These are phyloP conservation scores for Datisca glomerata DNA, from an alignment of 306 rosid genomes.

Conservation along the genomic window DNA sequence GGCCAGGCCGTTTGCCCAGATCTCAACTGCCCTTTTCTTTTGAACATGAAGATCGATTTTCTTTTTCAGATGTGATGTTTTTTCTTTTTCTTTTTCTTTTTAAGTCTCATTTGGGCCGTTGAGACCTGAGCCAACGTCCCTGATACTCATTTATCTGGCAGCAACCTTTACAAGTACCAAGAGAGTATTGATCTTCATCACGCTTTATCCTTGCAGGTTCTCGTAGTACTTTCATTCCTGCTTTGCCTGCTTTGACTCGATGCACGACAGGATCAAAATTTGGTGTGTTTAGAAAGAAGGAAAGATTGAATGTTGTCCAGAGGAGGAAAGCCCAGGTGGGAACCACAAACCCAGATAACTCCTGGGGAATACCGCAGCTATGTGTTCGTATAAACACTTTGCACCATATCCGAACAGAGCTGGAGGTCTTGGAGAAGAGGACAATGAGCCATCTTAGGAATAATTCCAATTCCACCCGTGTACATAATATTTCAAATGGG, in stretches of 20 bases:
- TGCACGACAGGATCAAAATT: slow-evolving; percentile 64
- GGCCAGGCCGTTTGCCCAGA: too few relatives aligned
- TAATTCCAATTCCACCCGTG: slow-evolving; percentile 23
- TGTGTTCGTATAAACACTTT: slow-evolving; percentile 75
- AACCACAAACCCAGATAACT: slow-evolving; percentile 32
- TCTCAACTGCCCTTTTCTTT: too few relatives aligned
- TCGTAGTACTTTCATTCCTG: slow-evolving; percentile 46
- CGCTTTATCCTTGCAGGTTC: slow-evolving; percentile 41
- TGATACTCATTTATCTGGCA: too few relatives aligned
- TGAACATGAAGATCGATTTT: too few relatives aligned
- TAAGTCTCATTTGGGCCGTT: too few relatives aligned
- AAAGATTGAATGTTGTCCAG: slow-evolving; percentile 37
- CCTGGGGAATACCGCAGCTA: slow-evolving; percentile 50
- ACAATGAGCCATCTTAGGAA: slow-evolving; percentile 45
- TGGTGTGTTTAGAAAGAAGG: slow-evolving; percentile 69
- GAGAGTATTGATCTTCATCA: background rate
- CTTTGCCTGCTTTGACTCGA: slow-evolving; percentile 80
- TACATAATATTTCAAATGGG: slow-evolving; percentile 24
- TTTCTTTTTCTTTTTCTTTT: too few relatives aligned
- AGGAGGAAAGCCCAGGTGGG: slow-evolving; percentile 54
- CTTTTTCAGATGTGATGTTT: too few relatives aligned
- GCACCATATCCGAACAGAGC: slow-evolving; percentile 68
- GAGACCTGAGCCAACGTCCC: too few relatives aligned
- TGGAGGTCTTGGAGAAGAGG: slow-evolving; percentile 62
- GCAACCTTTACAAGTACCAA: background rate